phyloP scores from a whole-genome alignment of 2,329 filamentous ascomycete species.

The Emmonsia crescens region DNA sequence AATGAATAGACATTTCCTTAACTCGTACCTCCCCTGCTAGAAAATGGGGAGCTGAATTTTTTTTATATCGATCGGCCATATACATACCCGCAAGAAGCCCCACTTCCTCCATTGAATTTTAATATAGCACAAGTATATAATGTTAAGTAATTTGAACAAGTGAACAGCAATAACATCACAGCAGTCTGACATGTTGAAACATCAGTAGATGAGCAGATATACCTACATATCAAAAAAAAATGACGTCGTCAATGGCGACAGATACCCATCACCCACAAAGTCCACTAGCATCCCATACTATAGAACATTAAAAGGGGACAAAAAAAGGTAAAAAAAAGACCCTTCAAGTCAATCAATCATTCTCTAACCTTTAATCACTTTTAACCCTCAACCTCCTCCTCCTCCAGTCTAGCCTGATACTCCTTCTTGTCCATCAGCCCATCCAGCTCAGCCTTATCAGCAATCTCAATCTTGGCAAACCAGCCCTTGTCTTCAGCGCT shows the following conservation, averaged over 20 bases:
- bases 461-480: slow-evolving; percentile 79
- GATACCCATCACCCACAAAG: background rate
- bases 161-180: background rate
- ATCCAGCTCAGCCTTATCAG: slow-evolving; percentile 60
- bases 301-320: background rate
- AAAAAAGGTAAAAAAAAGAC: background rate
- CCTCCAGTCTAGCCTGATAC: slow-evolving; percentile 63
- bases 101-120: background rate
- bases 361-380: background rate
- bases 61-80: background rate
- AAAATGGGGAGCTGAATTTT: background rate
- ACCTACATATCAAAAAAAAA: background rate
- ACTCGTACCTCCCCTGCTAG: background rate
- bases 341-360: background rate
- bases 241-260: background rate
- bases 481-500: slow-evolving; percentile 84
- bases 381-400: slow-evolving; percentile 29
- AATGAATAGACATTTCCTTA: background rate
- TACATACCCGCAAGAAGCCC: background rate
- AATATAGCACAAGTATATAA: background rate
- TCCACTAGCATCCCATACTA: background rate
- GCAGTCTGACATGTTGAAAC: background rate
- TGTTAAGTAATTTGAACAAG: background rate
- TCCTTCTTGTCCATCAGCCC: slow-evolving; percentile 63
- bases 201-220: background rate